These are phyloP conservation scores for Haberlea rhodopensis DNA, from an alignment of 257 asterid species.

Conservation along the genomic window DNA sequence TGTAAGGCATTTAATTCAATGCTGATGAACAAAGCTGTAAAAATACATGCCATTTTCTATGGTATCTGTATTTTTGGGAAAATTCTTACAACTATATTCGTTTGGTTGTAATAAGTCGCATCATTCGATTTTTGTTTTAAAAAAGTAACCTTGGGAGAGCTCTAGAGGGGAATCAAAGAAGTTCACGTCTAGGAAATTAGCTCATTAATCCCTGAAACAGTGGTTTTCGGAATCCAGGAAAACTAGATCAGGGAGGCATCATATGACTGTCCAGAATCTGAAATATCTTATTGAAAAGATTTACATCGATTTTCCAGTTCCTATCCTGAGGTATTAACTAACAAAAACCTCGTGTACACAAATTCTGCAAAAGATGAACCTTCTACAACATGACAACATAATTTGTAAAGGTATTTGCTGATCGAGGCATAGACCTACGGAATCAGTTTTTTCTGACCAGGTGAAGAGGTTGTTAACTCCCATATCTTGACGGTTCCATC, in stretches of 20 bases:
- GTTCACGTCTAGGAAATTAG: neutral
- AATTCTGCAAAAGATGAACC: neutral
- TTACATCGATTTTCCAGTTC: neutral
- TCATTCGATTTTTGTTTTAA: too few species aligned
- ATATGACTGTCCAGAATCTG: neutral
- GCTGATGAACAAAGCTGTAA: neutral
- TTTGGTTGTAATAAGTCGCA: neutral
- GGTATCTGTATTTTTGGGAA: neutral
- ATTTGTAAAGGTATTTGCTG: neutral
- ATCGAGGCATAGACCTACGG: constrained; percentile 13
- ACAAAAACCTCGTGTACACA: neutral
- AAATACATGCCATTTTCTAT: neutral
- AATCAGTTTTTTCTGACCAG: constrained; percentile 25
- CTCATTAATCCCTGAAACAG: neutral
- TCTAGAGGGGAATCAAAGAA: neutral
- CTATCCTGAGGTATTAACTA: constrained; percentile 6
- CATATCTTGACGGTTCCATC: constrained; percentile 90
- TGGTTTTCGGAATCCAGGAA: neutral
- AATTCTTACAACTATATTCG: too few species aligned
- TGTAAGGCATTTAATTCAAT: constrained; percentile 31
- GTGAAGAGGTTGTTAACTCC: constrained; percentile 47
- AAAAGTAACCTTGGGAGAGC: neutral
- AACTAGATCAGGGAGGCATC: neutral
- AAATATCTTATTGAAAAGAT: neutral
- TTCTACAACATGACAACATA: constrained; percentile 17